These are phyloP conservation scores for Lindgomyces ingoldianus DNA, from an alignment of 495 filamentous ascomycete genomes.

Conservation along the genomic window DNA sequence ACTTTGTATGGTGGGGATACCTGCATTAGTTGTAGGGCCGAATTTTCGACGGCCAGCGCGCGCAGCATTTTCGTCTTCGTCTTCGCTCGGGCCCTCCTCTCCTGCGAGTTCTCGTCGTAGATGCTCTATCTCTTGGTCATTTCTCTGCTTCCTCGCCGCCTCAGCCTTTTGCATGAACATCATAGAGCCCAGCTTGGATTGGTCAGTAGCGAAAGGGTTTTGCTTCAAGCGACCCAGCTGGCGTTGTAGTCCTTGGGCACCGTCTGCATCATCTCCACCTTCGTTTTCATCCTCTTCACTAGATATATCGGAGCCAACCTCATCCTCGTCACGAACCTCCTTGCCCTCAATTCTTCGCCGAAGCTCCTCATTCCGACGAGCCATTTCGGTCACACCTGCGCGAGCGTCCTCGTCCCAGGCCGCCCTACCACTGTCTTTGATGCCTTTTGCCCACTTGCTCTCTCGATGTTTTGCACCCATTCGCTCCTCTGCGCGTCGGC, in stretches of 20 bases:
- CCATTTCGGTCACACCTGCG: conserved; percentile 75
- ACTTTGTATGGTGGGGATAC: conserved; percentile 1
- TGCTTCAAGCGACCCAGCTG: conserved; percentile 62
- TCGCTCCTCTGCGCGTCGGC: conserved; percentile 78
- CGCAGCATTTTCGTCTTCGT: conserved; percentile 41
- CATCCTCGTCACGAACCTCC: conserved; percentile 51
- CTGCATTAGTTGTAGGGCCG: conserved; percentile 36
- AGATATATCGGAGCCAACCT: conserved; percentile 49
- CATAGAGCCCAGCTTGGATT: conserved; percentile 66
- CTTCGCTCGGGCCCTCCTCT: conserved; percentile 49
- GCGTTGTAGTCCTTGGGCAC: conserved; percentile 53
- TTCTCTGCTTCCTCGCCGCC: conserved; percentile 69
- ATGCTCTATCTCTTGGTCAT: conserved; percentile 75
- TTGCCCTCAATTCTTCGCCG: conserved; percentile 82
- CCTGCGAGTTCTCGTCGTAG: conserved; percentile 69
- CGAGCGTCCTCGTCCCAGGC: conserved; percentile 49
- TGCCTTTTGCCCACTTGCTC: conserved; percentile 91
- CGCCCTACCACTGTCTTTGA: conserved; percentile 62
- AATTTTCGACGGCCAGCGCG: conserved; percentile 45
- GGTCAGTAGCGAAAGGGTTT: conserved; percentile 38
- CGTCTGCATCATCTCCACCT: conserved; percentile 56
- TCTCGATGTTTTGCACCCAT: conserved; percentile 88
- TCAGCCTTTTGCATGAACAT: conserved; percentile 94
- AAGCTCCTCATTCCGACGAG: conserved; percentile 81
- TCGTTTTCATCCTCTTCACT: conserved; percentile 62